Percentiles rank a stretch among this genome's conserved stretches.
phyloP scores from a whole-genome alignment of 2,329 filamentous ascomycete species.

The Cryphonectria carpinicola region DNA sequence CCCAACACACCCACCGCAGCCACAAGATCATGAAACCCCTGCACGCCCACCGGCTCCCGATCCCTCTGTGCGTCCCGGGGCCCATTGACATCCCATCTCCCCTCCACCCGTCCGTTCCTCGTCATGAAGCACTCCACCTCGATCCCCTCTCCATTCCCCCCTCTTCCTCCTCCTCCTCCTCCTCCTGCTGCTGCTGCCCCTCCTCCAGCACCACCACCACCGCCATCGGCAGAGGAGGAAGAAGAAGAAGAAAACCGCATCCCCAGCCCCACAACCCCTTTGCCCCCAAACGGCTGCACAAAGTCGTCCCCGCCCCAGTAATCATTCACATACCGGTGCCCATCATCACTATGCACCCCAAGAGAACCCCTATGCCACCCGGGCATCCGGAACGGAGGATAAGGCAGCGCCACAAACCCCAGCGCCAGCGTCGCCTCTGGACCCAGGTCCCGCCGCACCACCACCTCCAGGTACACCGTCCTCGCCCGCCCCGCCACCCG shows the following conservation, averaged over 20 bases:
- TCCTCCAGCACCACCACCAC: constrained; percentile 2
- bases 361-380: constrained; percentile 80
- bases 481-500: constrained; percentile 45
- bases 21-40: constrained; percentile 66
- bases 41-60: constrained; percentile 66
- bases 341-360: constrained; percentile 81
- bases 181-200: too few species aligned
- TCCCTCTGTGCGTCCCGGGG: constrained; percentile 68
- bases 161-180: too few species aligned
- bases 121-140: constrained; percentile 71
- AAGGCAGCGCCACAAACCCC: constrained; percentile 74
- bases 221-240: constrained; percentile 34
- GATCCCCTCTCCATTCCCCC: constrained; percentile 29
- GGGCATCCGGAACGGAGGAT: constrained; percentile 76
- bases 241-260: constrained; percentile 59
- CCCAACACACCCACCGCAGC: constrained; percentile 10
- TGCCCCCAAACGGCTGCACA: constrained; percentile 62
- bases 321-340: constrained; percentile 76
- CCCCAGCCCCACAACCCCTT: constrained; percentile 72
- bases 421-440: constrained; percentile 54
- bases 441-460: constrained; percentile 51
- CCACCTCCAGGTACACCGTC: constrained; percentile 71
- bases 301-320: constrained; percentile 73
- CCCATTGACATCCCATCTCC: constrained; percentile 75
- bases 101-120: constrained; percentile 61